Conservation (phyloP, 2,329 filamentous ascomycete genomes). For the Aspergillus jensenii region DNA sequence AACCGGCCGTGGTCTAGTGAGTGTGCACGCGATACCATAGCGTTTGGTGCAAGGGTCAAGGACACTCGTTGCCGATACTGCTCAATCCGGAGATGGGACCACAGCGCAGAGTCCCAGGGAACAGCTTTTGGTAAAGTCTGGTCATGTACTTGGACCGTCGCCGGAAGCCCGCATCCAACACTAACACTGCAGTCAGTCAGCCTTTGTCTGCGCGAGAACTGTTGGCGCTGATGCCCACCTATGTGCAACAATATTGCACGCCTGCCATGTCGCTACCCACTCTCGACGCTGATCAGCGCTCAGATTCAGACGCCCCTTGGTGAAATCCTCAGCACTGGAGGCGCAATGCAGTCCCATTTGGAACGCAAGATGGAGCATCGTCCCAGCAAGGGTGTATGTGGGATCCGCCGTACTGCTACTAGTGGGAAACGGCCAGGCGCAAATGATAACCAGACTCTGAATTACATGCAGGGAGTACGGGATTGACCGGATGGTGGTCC, state of each 20-base stretch:
- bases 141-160: background rate
- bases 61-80: background rate
- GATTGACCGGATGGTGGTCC: background rate
- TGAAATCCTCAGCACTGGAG: background rate
- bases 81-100: background rate
- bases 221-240: background rate
- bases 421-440: background rate
- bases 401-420: background rate
- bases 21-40: background rate
- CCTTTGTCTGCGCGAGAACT: too few relatives aligned
- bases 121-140: background rate
- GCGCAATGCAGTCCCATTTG: background rate
- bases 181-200: background rate
- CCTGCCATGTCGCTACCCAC: background rate
- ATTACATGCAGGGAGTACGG: background rate
- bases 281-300: background rate
- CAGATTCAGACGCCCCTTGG: background rate
- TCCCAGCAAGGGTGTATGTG: background rate
- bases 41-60: background rate
- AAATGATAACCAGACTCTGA: background rate
- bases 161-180: background rate
- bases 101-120: background rate
- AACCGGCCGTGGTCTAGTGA: background rate
- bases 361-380: background rate
- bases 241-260: background rate